Evolutionary conservation across 2,329 filamentous ascomycete genomes (phyloP).

Genomic region (Acrodontium crateriforme): DNA sequence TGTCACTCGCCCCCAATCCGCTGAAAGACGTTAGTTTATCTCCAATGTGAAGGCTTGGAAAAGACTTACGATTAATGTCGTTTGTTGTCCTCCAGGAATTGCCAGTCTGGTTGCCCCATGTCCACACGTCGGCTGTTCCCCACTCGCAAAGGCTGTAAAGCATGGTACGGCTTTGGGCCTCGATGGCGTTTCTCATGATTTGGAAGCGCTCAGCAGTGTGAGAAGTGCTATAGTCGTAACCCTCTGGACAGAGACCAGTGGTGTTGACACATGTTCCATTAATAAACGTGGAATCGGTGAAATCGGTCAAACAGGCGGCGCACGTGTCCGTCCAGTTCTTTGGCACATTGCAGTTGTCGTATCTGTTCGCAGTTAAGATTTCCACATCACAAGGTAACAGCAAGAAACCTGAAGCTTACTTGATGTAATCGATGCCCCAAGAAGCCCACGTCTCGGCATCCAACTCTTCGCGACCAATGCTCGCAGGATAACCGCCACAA

Average conservation of each 20-base stretch:
- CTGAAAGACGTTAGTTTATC: constrained; percentile 1
- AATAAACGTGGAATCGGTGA: not conserved
- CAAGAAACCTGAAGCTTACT: no score
- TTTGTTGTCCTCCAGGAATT: constrained; percentile 21
- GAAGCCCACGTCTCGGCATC: constrained; percentile 45
- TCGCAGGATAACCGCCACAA: constrained; percentile 41
- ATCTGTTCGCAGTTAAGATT: no score
- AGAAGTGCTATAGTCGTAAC: constrained; percentile 8
- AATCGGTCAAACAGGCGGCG: constrained; percentile 1
- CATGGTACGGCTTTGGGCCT: constrained; percentile 20
- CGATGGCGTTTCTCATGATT: constrained; percentile 12
- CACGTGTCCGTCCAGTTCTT: constrained; percentile 4
- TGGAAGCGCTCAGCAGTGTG: constrained; percentile 9
- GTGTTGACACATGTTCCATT: constrained; percentile 1
- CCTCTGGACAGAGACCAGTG: constrained; percentile 5
- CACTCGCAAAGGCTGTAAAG: constrained; percentile 26
- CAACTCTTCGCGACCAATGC: constrained; percentile 41
- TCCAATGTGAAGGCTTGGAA: not conserved
- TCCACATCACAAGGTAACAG: not conserved
- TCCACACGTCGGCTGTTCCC: constrained; percentile 17
- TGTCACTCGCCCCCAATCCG: constrained; percentile 13
- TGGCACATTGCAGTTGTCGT: constrained; percentile 39
- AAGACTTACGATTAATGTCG: constrained; percentile 12
- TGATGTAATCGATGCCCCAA: constrained; percentile 47
- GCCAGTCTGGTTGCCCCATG: constrained; percentile 22